Percentiles rank a stretch among this genome's conserved stretches.
phyloP scores from a whole-genome alignment of 768 basidiomycete genomes.

The Tephrocybe sp. region DNA sequence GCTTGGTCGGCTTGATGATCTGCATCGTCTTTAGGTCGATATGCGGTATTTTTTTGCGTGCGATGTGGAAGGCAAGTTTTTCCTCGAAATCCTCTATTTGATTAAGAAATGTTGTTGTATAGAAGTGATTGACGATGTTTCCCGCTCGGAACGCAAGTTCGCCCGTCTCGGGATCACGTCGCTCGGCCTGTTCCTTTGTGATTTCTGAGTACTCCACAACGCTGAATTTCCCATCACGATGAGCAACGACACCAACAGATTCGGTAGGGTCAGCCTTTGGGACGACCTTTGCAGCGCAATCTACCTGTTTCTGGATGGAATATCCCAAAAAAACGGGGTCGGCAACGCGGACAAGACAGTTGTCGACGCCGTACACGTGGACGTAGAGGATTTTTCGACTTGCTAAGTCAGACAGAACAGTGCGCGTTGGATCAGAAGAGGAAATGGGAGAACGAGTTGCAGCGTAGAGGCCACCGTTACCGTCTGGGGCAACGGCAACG shows the following conservation, averaged over 20 bases:
- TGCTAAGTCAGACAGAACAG: slow-evolving; percentile 83
- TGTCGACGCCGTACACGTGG: slow-evolving; percentile 97
- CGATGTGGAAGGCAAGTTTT: slow-evolving; percentile 95
- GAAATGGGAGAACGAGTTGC: slow-evolving; percentile 82
- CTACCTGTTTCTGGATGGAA: slow-evolving; percentile 84
- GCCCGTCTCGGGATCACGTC: slow-evolving; percentile 63
- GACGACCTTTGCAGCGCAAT: slow-evolving; percentile 96
- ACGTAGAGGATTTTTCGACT: slow-evolving; percentile 81
- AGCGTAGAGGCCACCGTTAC: slow-evolving; percentile 96
- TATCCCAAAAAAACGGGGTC: slow-evolving; percentile 97
- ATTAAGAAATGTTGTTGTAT: slow-evolving; percentile 84
- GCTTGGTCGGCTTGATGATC: slow-evolving; percentile 74
- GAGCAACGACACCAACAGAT: slow-evolving; percentile 93
- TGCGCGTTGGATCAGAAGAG: slow-evolving; percentile 53
- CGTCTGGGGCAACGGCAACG: slow-evolving; percentile 95
- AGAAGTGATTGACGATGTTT: slow-evolving; percentile 99
- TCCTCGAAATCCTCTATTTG: slow-evolving; percentile 79
- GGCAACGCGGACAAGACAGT: slow-evolving; percentile 96
- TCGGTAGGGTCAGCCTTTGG: slow-evolving; percentile 86
- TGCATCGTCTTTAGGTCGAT: slow-evolving; percentile 71
- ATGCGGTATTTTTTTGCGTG: slow-evolving; percentile 94
- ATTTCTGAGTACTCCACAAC: slow-evolving; percentile 99
- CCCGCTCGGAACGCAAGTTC: slow-evolving; percentile 90
- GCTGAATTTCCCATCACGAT: slow-evolving; percentile 78
- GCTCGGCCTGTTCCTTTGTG: slow-evolving; percentile 81